These are phyloP conservation scores for Candida neerlandica DNA, from an alignment of 1,139 yeast species.

Conservation along the genomic window DNA sequence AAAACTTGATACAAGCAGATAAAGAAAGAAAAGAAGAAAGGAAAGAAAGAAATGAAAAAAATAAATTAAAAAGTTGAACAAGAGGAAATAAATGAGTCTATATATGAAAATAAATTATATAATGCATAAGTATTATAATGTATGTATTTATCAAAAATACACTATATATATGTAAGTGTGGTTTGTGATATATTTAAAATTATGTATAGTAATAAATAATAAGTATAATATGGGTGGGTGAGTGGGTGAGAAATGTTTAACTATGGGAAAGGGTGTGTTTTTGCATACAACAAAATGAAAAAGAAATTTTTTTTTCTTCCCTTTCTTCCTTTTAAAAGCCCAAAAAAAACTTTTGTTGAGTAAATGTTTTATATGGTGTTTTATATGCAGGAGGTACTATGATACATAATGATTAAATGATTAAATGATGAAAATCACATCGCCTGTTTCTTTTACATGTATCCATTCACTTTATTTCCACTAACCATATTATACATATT, in stretches of 20 bases:
- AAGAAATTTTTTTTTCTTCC: neutral
- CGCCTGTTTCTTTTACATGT: neutral
- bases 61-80: neutral
- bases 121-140: too few species aligned
- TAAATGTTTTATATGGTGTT: neutral
- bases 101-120: too few species aligned
- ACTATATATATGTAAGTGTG: too few species aligned
- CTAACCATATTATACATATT: too few species aligned
- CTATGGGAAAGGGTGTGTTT: neutral
- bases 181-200: too few species aligned
- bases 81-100: neutral
- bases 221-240: neutral
- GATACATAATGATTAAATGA: neutral
- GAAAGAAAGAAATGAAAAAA: neutral
- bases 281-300: neutral
- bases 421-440: too few species aligned
- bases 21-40: neutral
- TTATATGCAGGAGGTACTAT: neutral
- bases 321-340: neutral
- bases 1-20: neutral
- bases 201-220: neutral
- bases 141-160: too few species aligned
- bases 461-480: too few species aligned
- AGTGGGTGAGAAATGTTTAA: neutral
- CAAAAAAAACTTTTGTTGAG: slow-evolving; percentile 4